Evolutionary conservation across 805 yeast species (phyloP).

Genomic region (Teunomyces atbi): DNA sequence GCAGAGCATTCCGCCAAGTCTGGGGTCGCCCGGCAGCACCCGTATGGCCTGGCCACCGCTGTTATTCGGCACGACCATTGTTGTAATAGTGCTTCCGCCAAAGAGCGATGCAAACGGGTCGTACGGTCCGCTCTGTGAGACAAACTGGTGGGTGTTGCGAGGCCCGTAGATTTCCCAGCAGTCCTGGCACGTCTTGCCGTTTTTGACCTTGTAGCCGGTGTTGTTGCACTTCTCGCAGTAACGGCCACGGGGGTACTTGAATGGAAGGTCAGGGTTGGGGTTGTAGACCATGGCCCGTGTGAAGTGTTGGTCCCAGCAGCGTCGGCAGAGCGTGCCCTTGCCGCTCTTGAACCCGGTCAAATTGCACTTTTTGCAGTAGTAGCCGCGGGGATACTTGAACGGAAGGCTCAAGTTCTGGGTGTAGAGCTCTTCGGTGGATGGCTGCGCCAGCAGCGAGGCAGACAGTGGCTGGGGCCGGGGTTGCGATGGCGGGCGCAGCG

Average conservation of each 20-base stretch:
- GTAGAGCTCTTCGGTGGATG: conserved; percentile 13
- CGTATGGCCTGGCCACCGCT: conserved; percentile 2
- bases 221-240: conserved; percentile 70
- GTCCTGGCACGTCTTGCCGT: conserved; percentile 62
- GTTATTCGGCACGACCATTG: conserved; percentile 1
- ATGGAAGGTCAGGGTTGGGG: conserved; percentile 53
- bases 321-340: conserved; percentile 24
- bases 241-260: conserved; percentile 62
- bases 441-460: background rate
- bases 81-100: conserved; percentile 3
- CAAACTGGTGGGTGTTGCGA: conserved; percentile 19
- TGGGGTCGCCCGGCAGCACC: conserved; percentile 73
- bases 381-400: conserved; percentile 29
- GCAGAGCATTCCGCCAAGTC: conserved; percentile 69
- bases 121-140: background rate
- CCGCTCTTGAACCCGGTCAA: conserved; percentile 32
- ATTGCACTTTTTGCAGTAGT: conserved; percentile 31
- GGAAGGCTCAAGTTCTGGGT: conserved; percentile 18
- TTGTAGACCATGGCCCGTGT: conserved; percentile 36
- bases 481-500: conserved; percentile 9
- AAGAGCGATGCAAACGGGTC: background rate
- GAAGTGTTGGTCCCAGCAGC: conserved; percentile 32
- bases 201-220: conserved; percentile 64
- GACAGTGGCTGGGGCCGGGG: conserved; percentile 5
- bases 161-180: conserved; percentile 70